These are phyloP conservation scores for Lithospermum erythrorhizon DNA, from an alignment of 257 asterid genomes.

Conservation along the genomic window DNA sequence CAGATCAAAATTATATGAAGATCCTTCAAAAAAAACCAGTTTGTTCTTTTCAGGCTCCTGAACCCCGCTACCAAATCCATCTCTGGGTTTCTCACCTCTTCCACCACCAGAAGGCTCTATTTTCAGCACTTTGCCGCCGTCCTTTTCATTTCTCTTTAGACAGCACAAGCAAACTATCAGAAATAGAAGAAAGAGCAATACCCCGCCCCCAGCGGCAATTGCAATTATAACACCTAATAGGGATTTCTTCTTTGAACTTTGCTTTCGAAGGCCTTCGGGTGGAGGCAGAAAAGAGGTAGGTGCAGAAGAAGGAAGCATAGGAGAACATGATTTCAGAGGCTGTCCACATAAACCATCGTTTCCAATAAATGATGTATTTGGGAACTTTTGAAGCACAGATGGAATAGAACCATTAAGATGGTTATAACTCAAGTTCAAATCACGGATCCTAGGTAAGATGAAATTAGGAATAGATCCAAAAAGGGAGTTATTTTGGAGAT, in stretches of 20 bases:
- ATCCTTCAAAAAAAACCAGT: slow-evolving; percentile 23
- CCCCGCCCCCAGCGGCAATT: slow-evolving; percentile 24
- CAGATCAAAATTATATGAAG: slow-evolving; percentile 25
- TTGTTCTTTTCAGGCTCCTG: slow-evolving; percentile 25
- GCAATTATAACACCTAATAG: slow-evolving; percentile 17
- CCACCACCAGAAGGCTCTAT: slow-evolving; percentile 17
- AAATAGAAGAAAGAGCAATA: slow-evolving; percentile 15
- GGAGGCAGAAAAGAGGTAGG: slow-evolving; percentile 6
- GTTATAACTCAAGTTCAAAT: slow-evolving; percentile 16
- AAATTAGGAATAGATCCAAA: slow-evolving; percentile 21
- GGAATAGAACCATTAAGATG: slow-evolving; percentile 19
- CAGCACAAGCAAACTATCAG: slow-evolving; percentile 13
- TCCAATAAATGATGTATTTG: slow-evolving; percentile 15
- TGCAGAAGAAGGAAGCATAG: slow-evolving; percentile 10
- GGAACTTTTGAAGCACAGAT: slow-evolving; percentile 15
- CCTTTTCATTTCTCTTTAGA: slow-evolving; percentile 13
- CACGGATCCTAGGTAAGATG: slow-evolving; percentile 13
- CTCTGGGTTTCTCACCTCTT: slow-evolving; percentile 18
- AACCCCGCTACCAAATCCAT: slow-evolving; percentile 26
- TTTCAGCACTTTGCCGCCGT: slow-evolving; percentile 7
- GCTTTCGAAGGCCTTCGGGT: background rate
- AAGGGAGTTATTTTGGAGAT: slow-evolving; percentile 19
- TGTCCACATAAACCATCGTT: slow-evolving; percentile 17
- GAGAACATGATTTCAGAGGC: slow-evolving; percentile 19
- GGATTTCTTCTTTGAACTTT: slow-evolving; percentile 14